Evolutionary conservation across 495 filamentous ascomycete species (phyloP).

Genomic region (Parachaetomium inaequale): DNA sequence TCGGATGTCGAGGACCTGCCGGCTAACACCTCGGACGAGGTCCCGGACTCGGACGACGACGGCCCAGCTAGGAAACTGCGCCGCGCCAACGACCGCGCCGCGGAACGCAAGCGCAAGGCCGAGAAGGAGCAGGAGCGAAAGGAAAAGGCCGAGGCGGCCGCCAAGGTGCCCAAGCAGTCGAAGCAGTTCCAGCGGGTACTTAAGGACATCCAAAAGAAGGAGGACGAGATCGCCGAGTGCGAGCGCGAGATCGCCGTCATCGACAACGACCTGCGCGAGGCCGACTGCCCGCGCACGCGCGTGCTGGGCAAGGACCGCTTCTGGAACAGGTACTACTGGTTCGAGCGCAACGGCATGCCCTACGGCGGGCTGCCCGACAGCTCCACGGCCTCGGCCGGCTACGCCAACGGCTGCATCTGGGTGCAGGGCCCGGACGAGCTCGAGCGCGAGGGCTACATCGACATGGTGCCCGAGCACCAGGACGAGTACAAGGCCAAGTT

Average conservation of each 20-base stretch:
- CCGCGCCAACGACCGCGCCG: constrained; percentile 70
- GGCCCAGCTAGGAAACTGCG: constrained; percentile 66
- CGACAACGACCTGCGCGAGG: constrained; percentile 89
- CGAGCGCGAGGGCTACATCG: constrained; percentile 78
- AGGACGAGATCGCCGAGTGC: constrained; percentile 69
- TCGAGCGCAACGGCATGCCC: constrained; percentile 97
- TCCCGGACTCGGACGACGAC: constrained; percentile 58
- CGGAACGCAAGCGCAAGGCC: constrained; percentile 78
- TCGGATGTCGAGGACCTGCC: constrained; percentile 59
- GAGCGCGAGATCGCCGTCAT: constrained; percentile 79
- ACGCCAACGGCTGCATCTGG: constrained; percentile 94
- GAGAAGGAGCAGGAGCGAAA: constrained; percentile 77
- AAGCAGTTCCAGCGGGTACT: constrained; percentile 80
- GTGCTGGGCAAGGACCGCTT: constrained; percentile 90
- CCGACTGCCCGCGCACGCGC: constrained; percentile 84
- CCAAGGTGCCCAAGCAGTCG: constrained; percentile 79
- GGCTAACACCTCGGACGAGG: constrained; percentile 47
- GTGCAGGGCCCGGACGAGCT: constrained; percentile 91
- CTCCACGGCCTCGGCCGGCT: constrained; percentile 80
- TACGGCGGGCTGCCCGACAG: constrained; percentile 82
- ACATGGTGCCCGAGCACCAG: constrained; percentile 62
- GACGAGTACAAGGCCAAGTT: constrained; percentile 61
- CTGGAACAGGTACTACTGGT: constrained; percentile 99
- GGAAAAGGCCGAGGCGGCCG: constrained; percentile 73
- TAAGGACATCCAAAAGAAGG: constrained; percentile 81